A percentile compares a stretch with the other conserved stretches of the same genome.
These are phyloP conservation scores for Sporothrix euskadiensis DNA, from an alignment of 2,329 filamentous ascomycete genomes.

Conservation along the genomic window DNA sequence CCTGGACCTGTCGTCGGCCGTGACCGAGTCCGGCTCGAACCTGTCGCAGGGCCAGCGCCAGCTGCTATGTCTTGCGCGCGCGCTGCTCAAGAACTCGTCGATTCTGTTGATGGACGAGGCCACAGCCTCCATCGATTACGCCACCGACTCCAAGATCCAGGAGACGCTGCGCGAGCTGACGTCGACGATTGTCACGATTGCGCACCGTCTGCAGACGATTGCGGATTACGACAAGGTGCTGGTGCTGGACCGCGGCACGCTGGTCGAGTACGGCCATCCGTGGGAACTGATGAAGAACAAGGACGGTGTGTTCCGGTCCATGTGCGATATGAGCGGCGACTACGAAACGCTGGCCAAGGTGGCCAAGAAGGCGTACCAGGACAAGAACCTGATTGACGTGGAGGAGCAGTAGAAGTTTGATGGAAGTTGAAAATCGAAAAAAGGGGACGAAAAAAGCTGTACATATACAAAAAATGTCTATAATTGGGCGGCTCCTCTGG, in stretches of 20 bases:
- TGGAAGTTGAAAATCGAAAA: background rate
- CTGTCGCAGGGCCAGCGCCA: constrained; percentile 95
- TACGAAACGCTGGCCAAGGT: constrained; percentile 52
- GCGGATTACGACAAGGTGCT: constrained; percentile 98
- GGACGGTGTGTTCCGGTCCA: constrained; percentile 62
- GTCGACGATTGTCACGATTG: constrained; percentile 94
- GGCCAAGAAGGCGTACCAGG: constrained; percentile 55
- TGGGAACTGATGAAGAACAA: constrained; percentile 74
- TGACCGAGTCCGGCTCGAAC: constrained; percentile 90
- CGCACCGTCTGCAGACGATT: constrained; percentile 92
- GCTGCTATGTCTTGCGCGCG: constrained; percentile 87
- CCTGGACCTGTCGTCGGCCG: constrained; percentile 76
- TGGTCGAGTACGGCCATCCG: constrained; percentile 90
- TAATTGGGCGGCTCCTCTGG: background rate
- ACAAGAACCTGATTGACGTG: constrained; percentile 26
- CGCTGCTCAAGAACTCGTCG: constrained; percentile 85
- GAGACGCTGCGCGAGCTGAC: constrained; percentile 91
- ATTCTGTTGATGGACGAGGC: constrained; percentile 99
- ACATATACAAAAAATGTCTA: constrained; percentile 10
- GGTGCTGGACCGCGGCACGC: constrained; percentile 83
- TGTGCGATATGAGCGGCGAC: constrained; percentile 67
- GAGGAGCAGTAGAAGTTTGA: constrained; percentile 4
- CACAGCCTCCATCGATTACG: constrained; percentile 95
- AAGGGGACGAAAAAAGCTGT: background rate
- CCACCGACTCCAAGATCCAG: constrained; percentile 93